phyloP scores from a whole-genome alignment of 495 filamentous ascomycete species.

The Acidiella bohemica region DNA sequence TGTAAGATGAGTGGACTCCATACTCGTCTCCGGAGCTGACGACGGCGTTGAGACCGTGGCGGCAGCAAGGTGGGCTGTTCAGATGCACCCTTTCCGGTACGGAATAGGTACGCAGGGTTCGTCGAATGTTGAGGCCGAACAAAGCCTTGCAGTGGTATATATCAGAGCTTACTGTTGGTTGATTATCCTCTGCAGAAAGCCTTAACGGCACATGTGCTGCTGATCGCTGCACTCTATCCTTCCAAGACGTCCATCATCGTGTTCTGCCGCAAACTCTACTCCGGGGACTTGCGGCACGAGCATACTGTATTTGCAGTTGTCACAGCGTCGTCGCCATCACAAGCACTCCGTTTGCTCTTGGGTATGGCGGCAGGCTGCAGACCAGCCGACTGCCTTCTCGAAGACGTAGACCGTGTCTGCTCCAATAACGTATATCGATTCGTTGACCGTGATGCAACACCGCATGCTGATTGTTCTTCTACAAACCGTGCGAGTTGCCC shows the following conservation, averaged over 20 bases:
- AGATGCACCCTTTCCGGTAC: not conserved
- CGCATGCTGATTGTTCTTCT: not conserved
- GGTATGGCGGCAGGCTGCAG: not conserved
- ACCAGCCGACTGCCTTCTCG: not conserved
- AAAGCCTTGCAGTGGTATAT: too few species aligned
- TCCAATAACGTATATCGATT: too few species aligned
- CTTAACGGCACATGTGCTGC: not conserved
- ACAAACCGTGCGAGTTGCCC: not conserved
- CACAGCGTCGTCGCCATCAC: not conserved
- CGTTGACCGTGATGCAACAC: too few species aligned
- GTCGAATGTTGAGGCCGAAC: not conserved
- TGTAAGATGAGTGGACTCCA: not conserved
- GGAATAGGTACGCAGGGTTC: not conserved
- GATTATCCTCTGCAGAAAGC: not conserved
- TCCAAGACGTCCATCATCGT: constrained; percentile 1
- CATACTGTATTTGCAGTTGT: not conserved
- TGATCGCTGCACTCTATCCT: not conserved
- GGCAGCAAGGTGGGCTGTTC: not conserved
- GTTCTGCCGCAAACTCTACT: not conserved
- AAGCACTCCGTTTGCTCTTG: not conserved
- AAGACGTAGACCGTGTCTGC: not conserved
- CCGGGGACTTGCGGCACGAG: not conserved
- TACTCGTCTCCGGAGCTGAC: not conserved
- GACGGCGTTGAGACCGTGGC: not conserved
- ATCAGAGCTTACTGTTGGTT: not conserved